phyloP scores from a whole-genome alignment of 139 green algal species.

The Micromonas commoda region DNA sequence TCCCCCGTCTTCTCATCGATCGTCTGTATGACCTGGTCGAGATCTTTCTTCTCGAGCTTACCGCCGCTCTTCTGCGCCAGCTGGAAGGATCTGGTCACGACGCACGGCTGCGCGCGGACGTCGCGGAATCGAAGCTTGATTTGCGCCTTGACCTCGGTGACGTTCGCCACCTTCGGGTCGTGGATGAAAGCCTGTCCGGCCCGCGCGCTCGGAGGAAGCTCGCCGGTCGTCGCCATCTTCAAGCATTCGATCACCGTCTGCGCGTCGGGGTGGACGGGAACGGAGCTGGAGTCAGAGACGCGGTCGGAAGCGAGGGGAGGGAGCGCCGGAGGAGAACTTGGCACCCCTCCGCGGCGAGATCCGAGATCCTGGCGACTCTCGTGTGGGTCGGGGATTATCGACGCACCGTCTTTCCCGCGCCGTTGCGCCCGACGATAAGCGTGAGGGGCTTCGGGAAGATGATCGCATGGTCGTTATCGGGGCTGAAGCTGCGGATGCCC shows the following conservation, averaged over 20 bases:
- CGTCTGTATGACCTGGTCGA: conserved; percentile 33
- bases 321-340: no score
- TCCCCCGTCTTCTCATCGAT: conserved; percentile 61
- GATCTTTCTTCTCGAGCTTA: conserved; percentile 47
- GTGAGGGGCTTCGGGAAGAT: conserved; percentile 93
- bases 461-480: conserved; percentile 78
- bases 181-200: conserved; percentile 87
- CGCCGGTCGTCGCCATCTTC: conserved; percentile 85
- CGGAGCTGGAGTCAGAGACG: no score
- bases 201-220: conserved; percentile 85
- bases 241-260: conserved; percentile 99
- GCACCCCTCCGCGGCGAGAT: no score
- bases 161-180: conserved; percentile 78
- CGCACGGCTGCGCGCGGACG: conserved; percentile 52
- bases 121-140: conserved; percentile 89
- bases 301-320: no score
- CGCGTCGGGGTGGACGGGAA: no score
- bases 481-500: conserved; percentile 89
- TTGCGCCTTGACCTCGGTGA: conserved; percentile 90
- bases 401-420: conserved; percentile 90
- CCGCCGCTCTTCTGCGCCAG: conserved; percentile 47
- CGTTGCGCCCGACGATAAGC: conserved; percentile 93
- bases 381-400: no score
- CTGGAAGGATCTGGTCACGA: conserved; percentile 78
- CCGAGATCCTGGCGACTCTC: no score